Conservation (phyloP, 2,329 filamentous ascomycete genomes). For the Phialophora tarda region DNA sequence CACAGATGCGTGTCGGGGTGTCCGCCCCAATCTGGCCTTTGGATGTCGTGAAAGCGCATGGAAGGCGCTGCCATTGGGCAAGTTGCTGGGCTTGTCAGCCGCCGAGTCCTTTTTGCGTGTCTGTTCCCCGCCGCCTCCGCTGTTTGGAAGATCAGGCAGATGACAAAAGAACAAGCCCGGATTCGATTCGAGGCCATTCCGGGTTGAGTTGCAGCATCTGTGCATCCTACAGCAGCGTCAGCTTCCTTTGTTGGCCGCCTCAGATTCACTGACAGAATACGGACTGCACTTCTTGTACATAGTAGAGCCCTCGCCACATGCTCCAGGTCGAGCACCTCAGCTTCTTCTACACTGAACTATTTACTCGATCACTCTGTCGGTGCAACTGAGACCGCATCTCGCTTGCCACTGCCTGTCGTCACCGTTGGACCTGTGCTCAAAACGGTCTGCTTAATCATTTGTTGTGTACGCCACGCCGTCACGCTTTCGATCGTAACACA, state of each 20-base stretch:
- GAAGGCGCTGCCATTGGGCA: not conserved
- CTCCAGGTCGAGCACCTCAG: not conserved
- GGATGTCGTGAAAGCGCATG: not conserved
- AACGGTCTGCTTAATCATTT: not conserved
- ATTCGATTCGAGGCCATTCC: not conserved
- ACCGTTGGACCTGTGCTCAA: not conserved
- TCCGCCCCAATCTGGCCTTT: not conserved
- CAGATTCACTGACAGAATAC: not conserved
- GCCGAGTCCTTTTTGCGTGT: not conserved
- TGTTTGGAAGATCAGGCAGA: not conserved
- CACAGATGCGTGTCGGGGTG: no score
- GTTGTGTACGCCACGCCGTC: not conserved
- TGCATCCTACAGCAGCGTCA: not conserved
- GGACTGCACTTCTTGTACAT: not conserved
- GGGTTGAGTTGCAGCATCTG: not conserved
- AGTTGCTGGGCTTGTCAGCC: not conserved
- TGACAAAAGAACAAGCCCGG: not conserved
- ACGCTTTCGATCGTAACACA: not conserved
- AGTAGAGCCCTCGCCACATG: not conserved
- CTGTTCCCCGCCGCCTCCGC: not conserved
- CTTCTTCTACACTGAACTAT: not conserved
- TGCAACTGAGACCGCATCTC: not conserved
- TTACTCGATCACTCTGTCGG: not conserved
- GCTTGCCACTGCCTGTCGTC: not conserved
- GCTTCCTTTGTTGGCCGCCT: not conserved